Evolutionary conservation across 192 early-diverging fungal genomes (phyloP).

Genomic region (Chytriomyces sp.): DNA sequence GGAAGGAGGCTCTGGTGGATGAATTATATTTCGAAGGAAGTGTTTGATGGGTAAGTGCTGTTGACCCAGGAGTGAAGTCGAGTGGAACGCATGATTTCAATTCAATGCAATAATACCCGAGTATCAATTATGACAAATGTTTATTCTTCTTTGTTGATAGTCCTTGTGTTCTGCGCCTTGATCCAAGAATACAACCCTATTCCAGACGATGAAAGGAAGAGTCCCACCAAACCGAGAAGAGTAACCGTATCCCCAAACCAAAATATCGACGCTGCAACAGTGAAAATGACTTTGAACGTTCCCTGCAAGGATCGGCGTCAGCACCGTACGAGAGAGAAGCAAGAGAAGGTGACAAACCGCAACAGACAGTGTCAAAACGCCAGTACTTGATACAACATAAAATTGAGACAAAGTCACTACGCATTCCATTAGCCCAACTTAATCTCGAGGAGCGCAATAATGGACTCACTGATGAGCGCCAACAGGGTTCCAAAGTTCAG

Average conservation of each 20-base stretch:
- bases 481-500: slow-evolving; percentile 74
- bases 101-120: too few relatives aligned
- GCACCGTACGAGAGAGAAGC: background rate
- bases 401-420: slow-evolving; percentile 82
- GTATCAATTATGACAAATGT: too few relatives aligned
- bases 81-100: too few relatives aligned
- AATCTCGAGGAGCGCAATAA: background rate
- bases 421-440: too few relatives aligned
- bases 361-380: slow-evolving; percentile 83
- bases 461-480: slow-evolving; percentile 66
- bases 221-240: slow-evolving; percentile 71
- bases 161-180: background rate
- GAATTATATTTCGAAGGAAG: slow-evolving; percentile 18
- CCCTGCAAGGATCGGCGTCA: slow-evolving; percentile 48
- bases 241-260: slow-evolving; percentile 84
- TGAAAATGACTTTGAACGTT: slow-evolving; percentile 78
- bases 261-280: slow-evolving; percentile 68
- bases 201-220: slow-evolving; percentile 76
- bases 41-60: slow-evolving; percentile 29
- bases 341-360: slow-evolving; percentile 29
- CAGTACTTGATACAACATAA: slow-evolving; percentile 77
- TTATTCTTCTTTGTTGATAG: background rate
- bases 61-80: too few relatives aligned
- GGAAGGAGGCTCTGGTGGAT: slow-evolving; percentile 15
- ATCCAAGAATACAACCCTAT: slow-evolving; percentile 64